A percentile compares a stretch with the other conserved stretches of the same genome.
These are phyloP conservation scores for Baudoinia panamericana DNA, from an alignment of 495 filamentous ascomycete species.

Conservation along the genomic window DNA sequence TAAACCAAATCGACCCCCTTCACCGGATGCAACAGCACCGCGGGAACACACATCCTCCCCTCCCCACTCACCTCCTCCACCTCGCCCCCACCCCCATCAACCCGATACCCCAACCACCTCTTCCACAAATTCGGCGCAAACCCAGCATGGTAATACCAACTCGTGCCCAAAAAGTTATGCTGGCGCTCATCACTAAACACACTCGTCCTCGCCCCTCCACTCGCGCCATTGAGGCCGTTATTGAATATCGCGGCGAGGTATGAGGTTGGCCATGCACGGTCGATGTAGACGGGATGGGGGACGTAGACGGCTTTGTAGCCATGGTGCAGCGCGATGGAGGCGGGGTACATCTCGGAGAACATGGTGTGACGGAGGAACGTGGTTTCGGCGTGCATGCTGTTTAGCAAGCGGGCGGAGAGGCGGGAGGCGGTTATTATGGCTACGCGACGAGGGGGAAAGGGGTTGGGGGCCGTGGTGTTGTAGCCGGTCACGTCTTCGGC, in stretches of 20 bases:
- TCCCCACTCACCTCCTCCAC: constrained; percentile 54
- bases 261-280: constrained; percentile 72
- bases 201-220: constrained; percentile 54
- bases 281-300: constrained; percentile 82
- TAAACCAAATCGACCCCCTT: constrained; percentile 73
- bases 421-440: constrained; percentile 79
- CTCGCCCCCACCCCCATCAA: constrained; percentile 79
- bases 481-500: constrained; percentile 84
- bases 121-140: constrained; percentile 73
- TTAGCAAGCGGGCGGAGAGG: constrained; percentile 67
- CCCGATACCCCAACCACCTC: constrained; percentile 73
- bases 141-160: constrained; percentile 89
- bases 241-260: constrained; percentile 78
- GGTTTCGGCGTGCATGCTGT: constrained; percentile 83
- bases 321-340: constrained; percentile 74
- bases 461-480: constrained; percentile 43
- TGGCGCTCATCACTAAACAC: constrained; percentile 71
- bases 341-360: constrained; percentile 95
- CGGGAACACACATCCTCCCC: constrained; percentile 39
- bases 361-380: constrained; percentile 68
- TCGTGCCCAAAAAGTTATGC: constrained; percentile 78
- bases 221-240: constrained; percentile 66
- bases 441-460: constrained; percentile 55
- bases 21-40: constrained; percentile 68
- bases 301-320: constrained; percentile 90